Percentiles rank a stretch among this genome's conserved stretches.
These are phyloP conservation scores for Curvularia hawaiiensis DNA, from an alignment of 2,329 filamentous ascomycete species.

Conservation along the genomic window DNA sequence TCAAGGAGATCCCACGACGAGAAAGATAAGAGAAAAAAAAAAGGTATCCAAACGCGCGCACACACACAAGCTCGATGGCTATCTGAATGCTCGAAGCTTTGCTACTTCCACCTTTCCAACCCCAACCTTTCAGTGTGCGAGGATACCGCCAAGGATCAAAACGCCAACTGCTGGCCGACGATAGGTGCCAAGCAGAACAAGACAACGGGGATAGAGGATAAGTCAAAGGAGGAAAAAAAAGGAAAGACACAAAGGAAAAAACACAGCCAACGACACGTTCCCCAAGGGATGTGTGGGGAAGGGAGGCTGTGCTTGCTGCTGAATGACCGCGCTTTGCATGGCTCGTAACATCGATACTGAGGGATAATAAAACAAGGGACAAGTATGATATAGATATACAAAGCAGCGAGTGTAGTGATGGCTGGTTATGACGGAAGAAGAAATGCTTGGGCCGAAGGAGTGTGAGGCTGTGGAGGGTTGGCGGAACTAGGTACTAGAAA, in stretches of 20 bases:
- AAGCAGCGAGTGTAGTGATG: slow-evolving; percentile 18
- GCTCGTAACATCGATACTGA: slow-evolving; percentile 22
- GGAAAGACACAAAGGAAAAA: slow-evolving; percentile 7
- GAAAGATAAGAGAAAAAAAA: slow-evolving; percentile 1
- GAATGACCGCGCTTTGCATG: slow-evolving; percentile 18
- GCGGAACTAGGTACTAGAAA: slow-evolving; percentile 37
- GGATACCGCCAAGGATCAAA: neutral
- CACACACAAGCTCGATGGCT: neutral
- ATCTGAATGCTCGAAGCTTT: neutral
- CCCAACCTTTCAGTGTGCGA: neutral
- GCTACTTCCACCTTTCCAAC: neutral
- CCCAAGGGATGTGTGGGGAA: slow-evolving; percentile 2
- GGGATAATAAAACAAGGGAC: neutral
- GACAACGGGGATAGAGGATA: neutral
- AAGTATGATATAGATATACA: slow-evolving; percentile 20
- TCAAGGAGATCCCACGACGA: neutral
- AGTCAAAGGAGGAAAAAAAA: neutral
- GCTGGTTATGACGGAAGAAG: neutral
- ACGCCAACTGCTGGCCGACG: slow-evolving; percentile 7
- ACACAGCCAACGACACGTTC: neutral
- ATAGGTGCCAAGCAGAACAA: slow-evolving; percentile 6
- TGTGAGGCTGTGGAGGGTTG: slow-evolving; percentile 25
- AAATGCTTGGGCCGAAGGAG: slow-evolving; percentile 12
- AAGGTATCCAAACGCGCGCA: neutral
- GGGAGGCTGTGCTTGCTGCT: slow-evolving; percentile 4